A percentile compares a stretch with the other conserved stretches of the same genome.
Conservation (phyloP, 495 filamentous ascomycete genomes). For the Hypoxylon perforatum region DNA sequence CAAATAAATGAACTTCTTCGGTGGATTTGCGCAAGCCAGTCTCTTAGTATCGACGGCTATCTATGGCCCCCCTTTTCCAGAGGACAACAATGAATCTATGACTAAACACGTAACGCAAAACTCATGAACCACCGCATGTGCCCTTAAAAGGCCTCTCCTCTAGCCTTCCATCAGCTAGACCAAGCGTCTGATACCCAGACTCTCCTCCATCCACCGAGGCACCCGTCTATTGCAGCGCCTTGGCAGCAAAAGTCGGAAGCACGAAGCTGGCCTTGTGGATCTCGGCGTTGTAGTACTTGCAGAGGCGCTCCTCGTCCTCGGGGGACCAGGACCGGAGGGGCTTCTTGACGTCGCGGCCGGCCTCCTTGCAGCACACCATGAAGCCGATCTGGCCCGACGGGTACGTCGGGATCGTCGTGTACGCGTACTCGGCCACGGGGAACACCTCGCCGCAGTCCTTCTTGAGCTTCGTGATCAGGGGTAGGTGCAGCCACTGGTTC, state of each 20-base stretch:
- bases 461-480: constrained; percentile 89
- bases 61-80: background rate
- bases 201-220: background rate
- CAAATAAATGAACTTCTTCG: background rate
- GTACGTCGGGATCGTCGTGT: constrained; percentile 99
- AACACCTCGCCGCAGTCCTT: constrained; percentile 98
- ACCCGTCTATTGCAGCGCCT: constrained; percentile 69
- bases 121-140: too few relatives aligned
- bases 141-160: too few relatives aligned
- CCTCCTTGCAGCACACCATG: constrained; percentile 99
- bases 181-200: background rate
- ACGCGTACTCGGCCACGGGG: constrained; percentile 96
- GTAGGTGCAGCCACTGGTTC: constrained; percentile 98
- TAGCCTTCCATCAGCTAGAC: background rate
- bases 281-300: constrained; percentile 94
- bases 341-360: constrained; percentile 79
- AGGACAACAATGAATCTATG: background rate
- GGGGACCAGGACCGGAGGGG: constrained; percentile 80
- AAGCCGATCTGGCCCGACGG: constrained; percentile 99
- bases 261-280: constrained; percentile 96
- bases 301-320: constrained; percentile 92
- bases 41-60: constrained; percentile 17
- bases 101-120: constrained; percentile 6
- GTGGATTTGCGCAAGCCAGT: constrained; percentile 3
- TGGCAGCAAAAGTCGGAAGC: constrained; percentile 89